Base-by-base conservation (phyloP, 2,329 filamentous ascomycete genomes). In the Emergomyces orientalis region DNA sequence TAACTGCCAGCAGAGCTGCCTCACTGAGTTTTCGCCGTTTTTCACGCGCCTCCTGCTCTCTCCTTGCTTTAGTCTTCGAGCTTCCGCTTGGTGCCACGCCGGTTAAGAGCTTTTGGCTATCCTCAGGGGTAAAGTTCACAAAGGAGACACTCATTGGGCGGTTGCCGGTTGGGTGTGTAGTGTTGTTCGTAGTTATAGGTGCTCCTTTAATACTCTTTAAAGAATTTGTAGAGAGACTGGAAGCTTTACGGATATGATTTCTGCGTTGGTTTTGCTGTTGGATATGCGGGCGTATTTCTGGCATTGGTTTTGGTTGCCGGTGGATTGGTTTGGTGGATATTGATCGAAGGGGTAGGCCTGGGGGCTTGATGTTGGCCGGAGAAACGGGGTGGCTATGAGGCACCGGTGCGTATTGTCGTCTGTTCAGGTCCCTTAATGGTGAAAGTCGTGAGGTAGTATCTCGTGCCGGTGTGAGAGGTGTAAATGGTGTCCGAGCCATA, bases 1-100 rank as follows among this genome's bases (percentile, higher is more conserved):
- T 72, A 54, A 80, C 76, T 56, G 78, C 78, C 59, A 74, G 71
- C 61, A 78, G 69, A 41, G 76, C 76, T 62, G 75, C 76, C 63
- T 78, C 76, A 59, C 74, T 75, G 41, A 78, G 65, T 66, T 76
- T 76, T 63, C 76, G 78, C 69, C 89, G 81, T 75, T 88, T 87
- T 71, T 97, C 93, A 61, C 84, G 81, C 1, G 90, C 90, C 78
- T 97, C 93, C 74, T 90, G 89, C 75, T 97, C 93, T 59, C 94
- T 80, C 62, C 91, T 80, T n/a, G 91, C 91, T 74, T 97, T 97
- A 9, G 94, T 97, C 83, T 97, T 97, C 68, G 86, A 89, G 68
- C 87, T 91, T 11, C 94, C 94, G 67, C 88, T 92, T 0, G 93
- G 93, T 55, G 94, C 94, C 14, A 99, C 94, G 5, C 92, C 93